Base-by-base conservation (phyloP, 305 asterid species). In the Rubia tinctorum region DNA sequence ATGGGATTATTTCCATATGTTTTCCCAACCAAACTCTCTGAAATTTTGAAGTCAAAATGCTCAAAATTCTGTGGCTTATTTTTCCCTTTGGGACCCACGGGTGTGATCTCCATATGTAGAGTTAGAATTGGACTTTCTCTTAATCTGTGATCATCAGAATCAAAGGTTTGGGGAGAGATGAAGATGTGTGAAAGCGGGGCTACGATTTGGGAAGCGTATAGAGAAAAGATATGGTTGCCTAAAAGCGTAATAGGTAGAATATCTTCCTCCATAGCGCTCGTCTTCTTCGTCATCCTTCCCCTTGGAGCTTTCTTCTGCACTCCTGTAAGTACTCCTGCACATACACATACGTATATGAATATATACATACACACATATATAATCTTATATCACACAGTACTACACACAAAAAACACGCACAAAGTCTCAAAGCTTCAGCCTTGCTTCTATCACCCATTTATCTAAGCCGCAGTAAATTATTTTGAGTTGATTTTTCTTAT, bases 281-380 rank as follows among this genome's bases (percentile, higher is more conserved):
- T 71, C 34, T 71, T 71, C 56, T 56, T 71, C 12, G 0, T 58
- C 66, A 0, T 58, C 18, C 56, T 71, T 53, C 61, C 67, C 27
- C 18, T 71, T 23, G 56, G 25, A 12, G 75, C 42, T 20, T 40
- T 71, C 67, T 18, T 71, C 56, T 71, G 40, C 43, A 13, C 20
- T 8, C 39, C n/a, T 27, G 62, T 70, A 37, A 70, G 74, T 70
- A 6, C 27, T 7, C 0, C 7, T 20, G 3, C 3, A 34, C 3
- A 34, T 34, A 34, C 3, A 34, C 3, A 34, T 3, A 34, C 5
- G 3, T 34, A 34, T 34, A 3, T 34, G 3, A 1, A 34, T 34
- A 34, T 3, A 34, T 3, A 34, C 39, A 34, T 4, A 4, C 3
- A 34, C 3, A 34, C 3, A 34, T 4, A 34, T 34, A 34, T 34